These are phyloP conservation scores for Ophiostoma sp. DNA, from an alignment of 2,329 filamentous ascomycete species.

Conservation along the genomic window DNA sequence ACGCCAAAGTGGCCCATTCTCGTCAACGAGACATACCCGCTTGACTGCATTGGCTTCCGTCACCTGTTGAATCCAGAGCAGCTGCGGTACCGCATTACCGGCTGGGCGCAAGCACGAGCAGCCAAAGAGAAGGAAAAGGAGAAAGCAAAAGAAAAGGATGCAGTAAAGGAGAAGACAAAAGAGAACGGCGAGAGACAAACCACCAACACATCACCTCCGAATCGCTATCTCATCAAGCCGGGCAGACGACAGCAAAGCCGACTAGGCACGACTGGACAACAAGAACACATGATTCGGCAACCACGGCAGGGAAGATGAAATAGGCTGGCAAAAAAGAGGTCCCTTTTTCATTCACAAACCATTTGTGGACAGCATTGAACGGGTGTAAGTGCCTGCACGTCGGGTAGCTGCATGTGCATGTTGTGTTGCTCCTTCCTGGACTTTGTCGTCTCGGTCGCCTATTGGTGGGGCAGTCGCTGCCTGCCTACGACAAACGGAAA, in stretches of 20 bases:
- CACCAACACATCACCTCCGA: neutral
- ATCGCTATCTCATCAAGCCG: constrained; percentile 9
- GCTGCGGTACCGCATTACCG: constrained; percentile 59
- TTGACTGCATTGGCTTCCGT: constrained; percentile 65
- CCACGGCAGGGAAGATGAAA: constrained; percentile 7
- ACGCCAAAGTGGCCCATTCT: constrained; percentile 44
- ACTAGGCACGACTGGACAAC: neutral
- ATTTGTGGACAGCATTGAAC: neutral
- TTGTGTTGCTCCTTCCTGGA: neutral
- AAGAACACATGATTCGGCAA: constrained; percentile 17
- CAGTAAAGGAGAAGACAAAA: neutral
- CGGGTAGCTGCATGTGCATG: neutral
- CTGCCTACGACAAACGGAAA: neutral
- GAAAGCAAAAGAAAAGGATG: neutral
- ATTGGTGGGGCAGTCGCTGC: neutral
- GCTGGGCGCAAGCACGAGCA: constrained; percentile 38
- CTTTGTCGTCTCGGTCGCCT: neutral
- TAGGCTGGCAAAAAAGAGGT: no score
- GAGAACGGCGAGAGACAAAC: neutral
- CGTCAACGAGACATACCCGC: constrained; percentile 67
- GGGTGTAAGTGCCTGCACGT: neutral
- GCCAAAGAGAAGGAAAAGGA: neutral
- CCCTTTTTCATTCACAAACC: neutral
- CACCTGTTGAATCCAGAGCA: constrained; percentile 60
- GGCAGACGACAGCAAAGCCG: neutral